A percentile compares a stretch with the other conserved stretches of the same genome.
These are phyloP conservation scores for Claviceps purpurea DNA, from an alignment of 2,329 filamentous ascomycete species.

Conservation along the genomic window DNA sequence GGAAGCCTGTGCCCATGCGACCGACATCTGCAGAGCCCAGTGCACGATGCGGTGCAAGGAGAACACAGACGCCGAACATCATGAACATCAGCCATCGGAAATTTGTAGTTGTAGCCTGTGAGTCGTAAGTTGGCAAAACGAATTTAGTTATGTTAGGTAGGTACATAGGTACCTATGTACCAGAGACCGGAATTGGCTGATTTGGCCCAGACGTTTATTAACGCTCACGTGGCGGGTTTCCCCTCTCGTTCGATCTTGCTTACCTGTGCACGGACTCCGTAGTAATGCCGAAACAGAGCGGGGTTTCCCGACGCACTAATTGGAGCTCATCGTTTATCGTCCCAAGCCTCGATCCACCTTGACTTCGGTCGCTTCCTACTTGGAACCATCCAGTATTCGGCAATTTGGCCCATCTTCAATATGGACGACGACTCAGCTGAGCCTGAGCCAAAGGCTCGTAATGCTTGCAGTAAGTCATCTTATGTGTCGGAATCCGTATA, in stretches of 20 bases:
- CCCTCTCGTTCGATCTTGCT: background rate
- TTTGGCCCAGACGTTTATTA: slow-evolving; percentile 1
- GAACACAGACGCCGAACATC: too few relatives aligned
- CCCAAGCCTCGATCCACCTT: background rate
- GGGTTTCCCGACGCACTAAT: background rate
- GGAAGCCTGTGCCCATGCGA: too few relatives aligned
- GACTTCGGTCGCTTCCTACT: background rate
- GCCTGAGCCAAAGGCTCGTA: slow-evolving; percentile 3
- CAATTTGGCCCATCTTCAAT: background rate
- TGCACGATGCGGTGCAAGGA: too few relatives aligned
- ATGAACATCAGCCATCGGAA: too few relatives aligned
- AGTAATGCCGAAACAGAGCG: background rate
- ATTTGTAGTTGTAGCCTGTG: too few relatives aligned
- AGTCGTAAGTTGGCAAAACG: too few relatives aligned
- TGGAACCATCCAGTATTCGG: background rate
- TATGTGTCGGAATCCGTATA: background rate
- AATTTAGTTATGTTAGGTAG: too few relatives aligned
- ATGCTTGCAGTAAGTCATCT: slow-evolving; percentile 2
- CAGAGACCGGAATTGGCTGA: slow-evolving; percentile 8
- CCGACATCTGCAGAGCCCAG: too few relatives aligned
- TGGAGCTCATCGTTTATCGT: background rate
- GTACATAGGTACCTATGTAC: too few relatives aligned
- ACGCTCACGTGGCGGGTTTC: background rate
- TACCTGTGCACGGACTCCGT: background rate
- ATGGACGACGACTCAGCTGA: slow-evolving; percentile 3